These are phyloP conservation scores for Dioszegia crocea DNA, from an alignment of 768 basidiomycete genomes.

Conservation along the genomic window DNA sequence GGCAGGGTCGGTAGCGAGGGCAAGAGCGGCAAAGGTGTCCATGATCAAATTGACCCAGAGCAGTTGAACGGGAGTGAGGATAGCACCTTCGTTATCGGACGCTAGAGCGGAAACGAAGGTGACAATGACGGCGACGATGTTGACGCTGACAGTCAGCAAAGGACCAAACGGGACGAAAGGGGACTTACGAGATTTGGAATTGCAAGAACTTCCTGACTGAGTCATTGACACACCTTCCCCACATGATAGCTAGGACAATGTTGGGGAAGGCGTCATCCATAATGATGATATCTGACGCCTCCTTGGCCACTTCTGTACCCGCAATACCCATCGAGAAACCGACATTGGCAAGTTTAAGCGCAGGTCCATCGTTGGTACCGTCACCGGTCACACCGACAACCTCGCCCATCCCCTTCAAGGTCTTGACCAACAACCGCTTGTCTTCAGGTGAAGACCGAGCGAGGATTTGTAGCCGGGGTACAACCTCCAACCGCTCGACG, in stretches of 20 bases:
- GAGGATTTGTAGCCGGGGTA: conserved; percentile 89
- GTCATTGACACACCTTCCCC: conserved; percentile 98
- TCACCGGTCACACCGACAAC: conserved; percentile 90
- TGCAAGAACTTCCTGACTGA: conserved; percentile 96
- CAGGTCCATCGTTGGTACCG: conserved; percentile 96
- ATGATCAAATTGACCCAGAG: conserved; percentile 87
- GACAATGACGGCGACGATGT: conserved; percentile 90
- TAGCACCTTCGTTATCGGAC: conserved; percentile 69
- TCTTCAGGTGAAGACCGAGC: conserved; percentile 97
- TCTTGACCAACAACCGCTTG: conserved; percentile 88
- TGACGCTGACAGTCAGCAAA: conserved; percentile 56
- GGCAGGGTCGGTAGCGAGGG: conserved; percentile 94
- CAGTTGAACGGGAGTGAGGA: conserved; percentile 91
- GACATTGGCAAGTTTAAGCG: conserved; percentile 89
- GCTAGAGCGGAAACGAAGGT: conserved; percentile 87
- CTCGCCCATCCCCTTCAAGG: conserved; percentile 77
- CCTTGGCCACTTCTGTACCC: conserved; percentile 98
- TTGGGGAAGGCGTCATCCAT: conserved; percentile 76
- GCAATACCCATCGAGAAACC: conserved; percentile 65
- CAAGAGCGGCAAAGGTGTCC: conserved; percentile 82
- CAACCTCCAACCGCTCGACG: conserved; percentile 69
- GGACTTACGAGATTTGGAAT: conserved; percentile 57
- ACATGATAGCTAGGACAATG: conserved; percentile 96
- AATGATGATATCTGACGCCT: conserved; percentile 96
- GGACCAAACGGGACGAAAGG: neutral